Percentiles rank a stretch among this genome's conserved stretches.
These are phyloP conservation scores for Fusarium mexicanum DNA, from an alignment of 2,329 filamentous ascomycete species.

Conservation along the genomic window DNA sequence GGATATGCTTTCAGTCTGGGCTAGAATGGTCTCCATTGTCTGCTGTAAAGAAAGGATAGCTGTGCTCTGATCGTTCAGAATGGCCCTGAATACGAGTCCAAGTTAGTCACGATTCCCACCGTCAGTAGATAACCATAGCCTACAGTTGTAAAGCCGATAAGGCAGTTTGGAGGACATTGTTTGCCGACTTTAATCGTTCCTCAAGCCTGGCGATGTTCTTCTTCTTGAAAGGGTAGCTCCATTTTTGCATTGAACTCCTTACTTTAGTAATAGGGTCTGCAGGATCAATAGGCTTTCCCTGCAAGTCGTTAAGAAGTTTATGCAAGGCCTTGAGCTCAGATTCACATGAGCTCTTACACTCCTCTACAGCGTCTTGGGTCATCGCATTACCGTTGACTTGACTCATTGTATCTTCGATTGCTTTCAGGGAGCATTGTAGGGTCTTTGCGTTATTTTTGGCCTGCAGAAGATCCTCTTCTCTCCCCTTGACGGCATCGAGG, in stretches of 20 bases:
- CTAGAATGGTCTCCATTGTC: neutral
- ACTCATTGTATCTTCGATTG: fast-evolving
- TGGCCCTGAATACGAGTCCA: fast-evolving
- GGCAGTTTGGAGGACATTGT: fast-evolving
- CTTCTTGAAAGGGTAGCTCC: neutral
- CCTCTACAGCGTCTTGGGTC: fast-evolving
- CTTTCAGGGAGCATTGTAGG: fast-evolving
- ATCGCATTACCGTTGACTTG: fast-evolving
- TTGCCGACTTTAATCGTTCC: neutral
- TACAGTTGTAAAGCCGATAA: fast-evolving
- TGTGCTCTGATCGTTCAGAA: neutral
- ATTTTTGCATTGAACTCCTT: fast-evolving
- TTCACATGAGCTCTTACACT: neutral
- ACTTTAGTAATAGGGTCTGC: fast-evolving
- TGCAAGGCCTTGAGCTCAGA: neutral
- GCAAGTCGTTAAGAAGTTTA: fast-evolving
- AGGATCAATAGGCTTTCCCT: fast-evolving
- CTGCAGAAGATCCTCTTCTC: neutral
- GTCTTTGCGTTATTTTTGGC: neutral
- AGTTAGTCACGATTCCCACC: fast-evolving
- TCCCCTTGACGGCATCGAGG: neutral
- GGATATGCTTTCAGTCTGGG: neutral
- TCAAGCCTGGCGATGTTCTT: neutral
- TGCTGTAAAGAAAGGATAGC: fast-evolving
- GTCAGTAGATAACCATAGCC: fast-evolving